These are phyloP conservation scores for Dictyostelium capitatum DNA, from an alignment of 78 protist species.

Conservation along the genomic window DNA sequence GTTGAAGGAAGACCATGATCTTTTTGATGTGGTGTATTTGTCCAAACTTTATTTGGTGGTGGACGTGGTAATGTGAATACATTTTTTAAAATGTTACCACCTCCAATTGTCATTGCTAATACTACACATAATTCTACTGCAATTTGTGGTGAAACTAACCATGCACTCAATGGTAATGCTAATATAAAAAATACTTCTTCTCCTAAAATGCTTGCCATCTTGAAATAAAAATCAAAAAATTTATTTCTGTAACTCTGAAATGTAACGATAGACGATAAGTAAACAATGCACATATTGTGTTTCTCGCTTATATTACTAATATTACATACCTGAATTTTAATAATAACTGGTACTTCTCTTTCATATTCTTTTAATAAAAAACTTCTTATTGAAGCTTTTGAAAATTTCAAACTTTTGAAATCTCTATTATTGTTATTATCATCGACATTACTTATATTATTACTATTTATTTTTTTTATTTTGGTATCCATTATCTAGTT, in stretches of 20 bases:
- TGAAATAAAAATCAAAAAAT: conserved; percentile 50
- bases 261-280: neutral
- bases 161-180: conserved; percentile 32
- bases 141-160: conserved; percentile 36
- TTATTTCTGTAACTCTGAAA: conserved; percentile 59
- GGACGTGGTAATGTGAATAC: conserved; percentile 61
- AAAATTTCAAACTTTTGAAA: conserved; percentile 7
- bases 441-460: neutral
- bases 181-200: conserved; percentile 60
- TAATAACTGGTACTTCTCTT: conserved; percentile 60
- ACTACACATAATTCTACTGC: conserved; percentile 34
- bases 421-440: neutral
- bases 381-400: conserved; percentile 39
- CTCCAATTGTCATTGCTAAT: conserved; percentile 58
- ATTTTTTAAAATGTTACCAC: conserved; percentile 57
- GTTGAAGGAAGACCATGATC: conserved; percentile 81
- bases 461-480: neutral
- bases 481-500: neutral
- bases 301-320: too few relatives aligned
- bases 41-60: conserved; percentile 49
- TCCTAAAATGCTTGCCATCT: conserved; percentile 42
- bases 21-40: conserved; percentile 48
- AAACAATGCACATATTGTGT: too few relatives aligned
- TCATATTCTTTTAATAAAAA: conserved; percentile 51
- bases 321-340: conserved; percentile 55